Percentiles rank a stretch among this genome's conserved stretches.
These are phyloP conservation scores for Kwoniella shivajii DNA, from an alignment of 1,284 basidiomycete genomes.

Conservation along the genomic window DNA sequence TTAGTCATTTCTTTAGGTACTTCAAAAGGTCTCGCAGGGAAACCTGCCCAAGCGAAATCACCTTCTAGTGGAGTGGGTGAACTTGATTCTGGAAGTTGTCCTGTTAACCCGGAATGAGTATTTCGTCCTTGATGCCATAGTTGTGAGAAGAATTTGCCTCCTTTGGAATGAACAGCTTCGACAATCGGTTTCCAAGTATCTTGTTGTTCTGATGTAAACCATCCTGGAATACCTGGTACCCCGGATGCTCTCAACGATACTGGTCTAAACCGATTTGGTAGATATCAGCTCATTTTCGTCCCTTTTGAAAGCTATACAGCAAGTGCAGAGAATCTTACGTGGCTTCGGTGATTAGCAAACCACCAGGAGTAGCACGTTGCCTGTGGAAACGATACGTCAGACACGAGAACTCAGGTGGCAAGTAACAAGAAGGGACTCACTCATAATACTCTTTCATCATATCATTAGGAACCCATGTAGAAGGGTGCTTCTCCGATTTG, in stretches of 20 bases:
- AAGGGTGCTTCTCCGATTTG: not conserved
- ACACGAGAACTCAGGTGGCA: too few species aligned
- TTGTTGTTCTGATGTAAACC: constrained; percentile 35
- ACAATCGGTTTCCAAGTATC: constrained; percentile 34
- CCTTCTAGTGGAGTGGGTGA: constrained; percentile 27
- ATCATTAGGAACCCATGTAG: constrained; percentile 23
- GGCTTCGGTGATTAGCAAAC: constrained; percentile 32
- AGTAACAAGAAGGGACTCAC: constrained; percentile 1
- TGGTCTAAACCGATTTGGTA: constrained; percentile 5
- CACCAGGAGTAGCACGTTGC: constrained; percentile 25
- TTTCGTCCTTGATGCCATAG: constrained; percentile 37
- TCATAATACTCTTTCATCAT: constrained; percentile 25
- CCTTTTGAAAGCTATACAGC: not conserved
- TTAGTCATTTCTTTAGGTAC: constrained; percentile 30
- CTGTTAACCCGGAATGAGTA: constrained; percentile 20
- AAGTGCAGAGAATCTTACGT: constrained; percentile 11
- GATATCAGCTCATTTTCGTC: not conserved
- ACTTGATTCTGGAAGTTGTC: constrained; percentile 20
- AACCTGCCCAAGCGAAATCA: constrained; percentile 15
- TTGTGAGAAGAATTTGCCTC: constrained; percentile 35
- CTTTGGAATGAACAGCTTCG: constrained; percentile 30
- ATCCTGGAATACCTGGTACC: constrained; percentile 24
- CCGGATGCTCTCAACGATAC: constrained; percentile 27
- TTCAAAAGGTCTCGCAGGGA: constrained; percentile 23
- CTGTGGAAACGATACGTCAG: not conserved